Base-by-base conservation (phyloP, 805 yeast genomes). In the Zygosaccharomyces bailii region DNA sequence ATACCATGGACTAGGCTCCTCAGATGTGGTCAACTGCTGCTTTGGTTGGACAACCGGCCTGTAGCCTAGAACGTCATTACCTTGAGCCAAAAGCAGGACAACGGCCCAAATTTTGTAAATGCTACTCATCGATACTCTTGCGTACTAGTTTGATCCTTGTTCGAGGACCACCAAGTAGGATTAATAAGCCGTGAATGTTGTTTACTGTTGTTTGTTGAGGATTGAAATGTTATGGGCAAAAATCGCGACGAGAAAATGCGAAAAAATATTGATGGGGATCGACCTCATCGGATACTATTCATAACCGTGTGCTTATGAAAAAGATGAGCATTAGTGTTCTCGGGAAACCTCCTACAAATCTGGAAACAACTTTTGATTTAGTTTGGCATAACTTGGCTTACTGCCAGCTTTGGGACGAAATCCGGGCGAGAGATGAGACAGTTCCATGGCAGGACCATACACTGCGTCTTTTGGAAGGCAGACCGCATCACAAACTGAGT, bases 1-100 rank as follows among this genome's bases (percentile, higher is more conserved):
- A 11, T 74, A 41, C 96, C 96, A 86, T 2, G 88, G 82, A 44
- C 68, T 69, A 3, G 78, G 81, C 1, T 63, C 57, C 31, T 71
- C 76, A 2, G 69, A 51, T 2, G 69, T 58, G 0, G 70, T 59
- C 4, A 69, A 47, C 18, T 66, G 60, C n/a, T 65, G 63, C 36
- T 62, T 62, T 29, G 71, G 67, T 5, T 56, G 52, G 39, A 65
- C 56, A 1, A 65, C 69, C 20, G 59, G 60, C 36, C 59, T 66
- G 42, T 55, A 58, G 16, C 50, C 54, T 19, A 40, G 7, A 19
- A 41, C 54, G 20, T 31, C 35, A 27, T 39, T 35, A 2, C 29
- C 13, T 10, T 40, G 38, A 11, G 20, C 32, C 9, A 39, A 31
- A 4, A 48, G 34, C 19, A 42, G 23, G 33, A 24, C 44, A 16